These are phyloP conservation scores for Cordyceps pruinosa DNA, from an alignment of 2,329 filamentous ascomycete genomes.

Conservation along the genomic window DNA sequence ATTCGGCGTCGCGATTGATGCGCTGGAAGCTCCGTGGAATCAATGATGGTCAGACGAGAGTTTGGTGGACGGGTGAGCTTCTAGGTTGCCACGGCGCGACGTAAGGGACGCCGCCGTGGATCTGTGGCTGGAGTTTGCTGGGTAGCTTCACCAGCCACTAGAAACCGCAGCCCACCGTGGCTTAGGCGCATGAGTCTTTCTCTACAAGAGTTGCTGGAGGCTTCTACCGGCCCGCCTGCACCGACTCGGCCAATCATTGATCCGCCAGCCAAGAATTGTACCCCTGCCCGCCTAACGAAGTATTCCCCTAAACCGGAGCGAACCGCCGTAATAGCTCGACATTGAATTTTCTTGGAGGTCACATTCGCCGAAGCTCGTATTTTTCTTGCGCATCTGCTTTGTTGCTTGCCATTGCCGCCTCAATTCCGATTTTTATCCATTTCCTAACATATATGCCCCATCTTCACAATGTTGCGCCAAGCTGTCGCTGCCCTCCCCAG, in stretches of 20 bases:
- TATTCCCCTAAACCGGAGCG: slow-evolving; percentile 14
- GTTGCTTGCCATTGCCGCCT: neutral
- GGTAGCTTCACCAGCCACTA: slow-evolving; percentile 8
- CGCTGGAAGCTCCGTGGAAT: neutral
- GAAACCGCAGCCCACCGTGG: neutral
- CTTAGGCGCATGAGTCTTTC: neutral
- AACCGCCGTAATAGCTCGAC: slow-evolving; percentile 7
- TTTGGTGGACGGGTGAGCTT: slow-evolving; percentile 11
- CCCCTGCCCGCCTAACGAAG: neutral
- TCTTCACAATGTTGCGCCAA: slow-evolving; percentile 39
- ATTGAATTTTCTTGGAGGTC: slow-evolving; percentile 12
- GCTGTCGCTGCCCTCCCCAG: slow-evolving; percentile 36
- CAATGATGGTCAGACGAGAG: slow-evolving; percentile 5
- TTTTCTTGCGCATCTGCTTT: slow-evolving; percentile 1
- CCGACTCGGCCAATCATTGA: slow-evolving; percentile 13
- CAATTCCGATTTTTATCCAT: slow-evolving; percentile 6
- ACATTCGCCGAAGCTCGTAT: neutral
- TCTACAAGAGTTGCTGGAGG: slow-evolving; percentile 1
- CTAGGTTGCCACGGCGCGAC: slow-evolving; percentile 33
- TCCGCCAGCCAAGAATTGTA: slow-evolving; percentile 10
- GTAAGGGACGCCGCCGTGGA: slow-evolving; percentile 18
- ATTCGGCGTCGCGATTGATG: neutral
- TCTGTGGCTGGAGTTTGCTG: neutral
- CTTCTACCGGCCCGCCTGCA: slow-evolving; percentile 4
- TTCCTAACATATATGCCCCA: neutral